phyloP scores from a whole-genome alignment of 176 grass and related monocot species.

The Raddia distichophylla region DNA sequence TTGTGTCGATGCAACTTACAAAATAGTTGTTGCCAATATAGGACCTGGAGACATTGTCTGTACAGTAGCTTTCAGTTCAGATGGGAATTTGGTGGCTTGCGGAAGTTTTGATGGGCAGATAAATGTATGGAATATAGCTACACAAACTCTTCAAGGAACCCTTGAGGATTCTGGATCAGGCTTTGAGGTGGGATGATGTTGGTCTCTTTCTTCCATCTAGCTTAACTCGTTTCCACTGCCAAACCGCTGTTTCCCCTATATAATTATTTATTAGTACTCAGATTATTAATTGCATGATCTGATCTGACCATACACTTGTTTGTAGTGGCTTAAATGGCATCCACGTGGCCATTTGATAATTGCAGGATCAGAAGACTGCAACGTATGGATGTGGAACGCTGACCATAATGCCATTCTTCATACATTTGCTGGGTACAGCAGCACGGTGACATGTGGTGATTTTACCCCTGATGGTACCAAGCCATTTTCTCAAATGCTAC shows the following conservation, averaged over 20 bases:
- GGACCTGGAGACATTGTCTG: constrained; percentile 74
- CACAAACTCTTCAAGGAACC: constrained; percentile 56
- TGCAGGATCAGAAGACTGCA: constrained; percentile 87
- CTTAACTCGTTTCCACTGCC: neutral
- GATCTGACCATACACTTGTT: neutral
- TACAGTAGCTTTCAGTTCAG: constrained; percentile 78
- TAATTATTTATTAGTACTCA: neutral
- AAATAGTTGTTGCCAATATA: constrained; percentile 41
- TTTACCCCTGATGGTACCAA: constrained; percentile 82
- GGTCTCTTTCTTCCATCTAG: neutral
- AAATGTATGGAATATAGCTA: constrained; percentile 72
- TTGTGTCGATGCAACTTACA: constrained; percentile 6
- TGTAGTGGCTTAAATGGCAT: constrained; percentile 97
- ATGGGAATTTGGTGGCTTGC: constrained; percentile 79
- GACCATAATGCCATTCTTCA: constrained; percentile 59
- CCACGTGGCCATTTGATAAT: constrained; percentile 81
- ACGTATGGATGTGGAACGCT: constrained; percentile 92
- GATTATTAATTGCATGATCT: neutral
- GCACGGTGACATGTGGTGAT: constrained; percentile 82
- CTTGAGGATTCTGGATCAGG: constrained; percentile 77
- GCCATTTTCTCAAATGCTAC: constrained; percentile 7
- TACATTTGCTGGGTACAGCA: constrained; percentile 85
- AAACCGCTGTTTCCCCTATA: constrained; percentile 3
- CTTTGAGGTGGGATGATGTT: constrained; percentile 69
- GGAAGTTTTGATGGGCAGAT: constrained; percentile 84